Percentiles rank a stretch among this genome's conserved stretches.
These are phyloP conservation scores for Penicillium sp. DNA, from an alignment of 2,329 filamentous ascomycete genomes.

Conservation along the genomic window DNA sequence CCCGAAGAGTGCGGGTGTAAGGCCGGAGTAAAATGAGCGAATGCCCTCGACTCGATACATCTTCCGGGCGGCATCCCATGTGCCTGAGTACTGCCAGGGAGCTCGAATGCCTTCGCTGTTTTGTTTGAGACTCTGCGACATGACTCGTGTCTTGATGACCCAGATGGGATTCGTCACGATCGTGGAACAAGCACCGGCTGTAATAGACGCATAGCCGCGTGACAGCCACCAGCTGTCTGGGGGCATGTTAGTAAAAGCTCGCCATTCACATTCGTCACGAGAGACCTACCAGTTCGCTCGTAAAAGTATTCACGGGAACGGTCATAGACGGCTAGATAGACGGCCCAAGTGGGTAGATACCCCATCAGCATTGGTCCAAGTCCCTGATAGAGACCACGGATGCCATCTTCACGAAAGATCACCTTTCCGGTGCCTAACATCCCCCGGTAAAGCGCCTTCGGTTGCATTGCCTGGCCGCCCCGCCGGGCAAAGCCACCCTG, in stretches of 20 bases:
- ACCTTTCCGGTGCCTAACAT: constrained; percentile 77
- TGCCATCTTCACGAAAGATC: constrained; percentile 82
- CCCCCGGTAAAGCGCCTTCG: constrained; percentile 67
- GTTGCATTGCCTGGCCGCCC: constrained; percentile 36
- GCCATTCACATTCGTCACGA: no score
- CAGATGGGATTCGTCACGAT: constrained; percentile 95
- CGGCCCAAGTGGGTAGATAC: constrained; percentile 95
- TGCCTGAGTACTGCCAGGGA: constrained; percentile 82
- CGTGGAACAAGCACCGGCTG: constrained; percentile 87
- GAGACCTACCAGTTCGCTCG: constrained; percentile 58
- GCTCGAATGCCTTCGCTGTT: constrained; percentile 48
- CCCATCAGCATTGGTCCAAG: constrained; percentile 90
- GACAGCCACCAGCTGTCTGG: constrained; percentile 69
- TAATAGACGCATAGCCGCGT: constrained; percentile 82
- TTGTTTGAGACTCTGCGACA: constrained; percentile 71
- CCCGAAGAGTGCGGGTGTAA: constrained; percentile 85
- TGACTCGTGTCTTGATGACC: constrained; percentile 97
- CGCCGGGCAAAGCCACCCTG: constrained; percentile 70
- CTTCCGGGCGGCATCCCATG: constrained; percentile 84
- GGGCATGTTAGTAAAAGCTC: constrained; percentile 12
- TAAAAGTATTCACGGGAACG: constrained; percentile 71
- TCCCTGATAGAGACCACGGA: constrained; percentile 87
- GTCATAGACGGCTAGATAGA: constrained; percentile 96
- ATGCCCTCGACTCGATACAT: constrained; percentile 93
- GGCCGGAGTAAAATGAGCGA: constrained; percentile 86